These are phyloP conservation scores for Betula pendula DNA, from an alignment of 306 rosid species.

Conservation along the genomic window DNA sequence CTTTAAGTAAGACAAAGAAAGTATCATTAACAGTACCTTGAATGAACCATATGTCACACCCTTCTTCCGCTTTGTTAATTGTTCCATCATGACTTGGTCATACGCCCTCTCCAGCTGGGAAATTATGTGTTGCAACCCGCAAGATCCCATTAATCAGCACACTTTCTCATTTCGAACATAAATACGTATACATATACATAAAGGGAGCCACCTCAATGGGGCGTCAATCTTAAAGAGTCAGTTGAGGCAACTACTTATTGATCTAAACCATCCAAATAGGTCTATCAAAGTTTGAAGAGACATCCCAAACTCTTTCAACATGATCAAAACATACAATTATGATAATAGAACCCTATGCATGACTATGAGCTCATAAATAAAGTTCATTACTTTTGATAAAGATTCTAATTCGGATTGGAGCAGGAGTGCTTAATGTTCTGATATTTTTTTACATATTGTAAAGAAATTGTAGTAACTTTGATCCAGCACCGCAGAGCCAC, in stretches of 20 bases:
- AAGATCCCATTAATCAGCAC: slow-evolving; percentile 28
- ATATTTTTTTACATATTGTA: not conserved
- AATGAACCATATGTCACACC: slow-evolving; percentile 86
- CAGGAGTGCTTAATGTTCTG: not conserved
- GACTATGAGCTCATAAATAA: not conserved
- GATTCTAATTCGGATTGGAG: not conserved
- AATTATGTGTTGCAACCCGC: slow-evolving; percentile 25
- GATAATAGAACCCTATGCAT: not conserved
- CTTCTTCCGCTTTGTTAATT: slow-evolving; percentile 81
- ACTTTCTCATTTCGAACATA: slow-evolving; percentile 21
- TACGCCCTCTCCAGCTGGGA: slow-evolving; percentile 87
- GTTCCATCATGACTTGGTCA: slow-evolving; percentile 97
- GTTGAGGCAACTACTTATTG: not conserved
- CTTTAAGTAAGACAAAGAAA: slow-evolving; percentile 8
- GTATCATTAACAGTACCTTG: slow-evolving; percentile 51
- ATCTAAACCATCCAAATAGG: slow-evolving; percentile 3
- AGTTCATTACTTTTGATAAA: not conserved
- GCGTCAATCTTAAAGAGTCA: not conserved
- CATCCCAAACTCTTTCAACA: not conserved
- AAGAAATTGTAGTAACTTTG: not conserved
- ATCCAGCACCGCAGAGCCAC: not conserved
- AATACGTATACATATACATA: not conserved
- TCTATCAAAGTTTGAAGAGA: not conserved
- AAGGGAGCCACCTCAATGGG: not conserved
- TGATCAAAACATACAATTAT: not conserved